phyloP scores from a whole-genome alignment of 1,284 basidiomycete species.

The Apiotrichum montevideense region DNA sequence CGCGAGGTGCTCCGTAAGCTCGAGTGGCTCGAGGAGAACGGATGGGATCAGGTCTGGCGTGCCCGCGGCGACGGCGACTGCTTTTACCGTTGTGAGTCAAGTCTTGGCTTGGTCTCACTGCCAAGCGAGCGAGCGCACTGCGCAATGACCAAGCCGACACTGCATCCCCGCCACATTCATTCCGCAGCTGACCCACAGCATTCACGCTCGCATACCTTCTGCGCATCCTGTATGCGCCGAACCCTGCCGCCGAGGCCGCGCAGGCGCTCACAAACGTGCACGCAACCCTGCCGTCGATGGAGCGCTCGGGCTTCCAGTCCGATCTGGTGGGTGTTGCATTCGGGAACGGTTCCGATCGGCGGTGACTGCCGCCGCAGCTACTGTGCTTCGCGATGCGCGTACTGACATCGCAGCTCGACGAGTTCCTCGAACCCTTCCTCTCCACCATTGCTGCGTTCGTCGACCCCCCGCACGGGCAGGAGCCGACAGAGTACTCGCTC shows the following conservation, averaged over 20 bases:
- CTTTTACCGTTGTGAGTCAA: constrained; percentile 63
- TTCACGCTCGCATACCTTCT: constrained; percentile 64
- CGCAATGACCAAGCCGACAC: too few species aligned
- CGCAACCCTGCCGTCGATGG: constrained; percentile 54
- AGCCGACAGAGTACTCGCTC: constrained; percentile 41
- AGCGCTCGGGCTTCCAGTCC: constrained; percentile 60
- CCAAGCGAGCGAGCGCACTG: too few species aligned
- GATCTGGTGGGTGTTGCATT: constrained; percentile 51
- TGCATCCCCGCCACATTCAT: too few species aligned
- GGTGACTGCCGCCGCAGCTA: constrained; percentile 17
- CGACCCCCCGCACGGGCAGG: constrained; percentile 32
- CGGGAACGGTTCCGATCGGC: too few species aligned
- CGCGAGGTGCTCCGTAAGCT: constrained; percentile 59
- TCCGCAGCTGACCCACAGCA: constrained; percentile 46
- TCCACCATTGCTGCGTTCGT: constrained; percentile 28
- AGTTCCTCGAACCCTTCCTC: constrained; percentile 40
- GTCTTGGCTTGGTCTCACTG: too few species aligned
- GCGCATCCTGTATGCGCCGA: constrained; percentile 52
- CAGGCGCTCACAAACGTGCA: constrained; percentile 55
- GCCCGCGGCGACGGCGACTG: constrained; percentile 69
- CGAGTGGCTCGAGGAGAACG: constrained; percentile 55
- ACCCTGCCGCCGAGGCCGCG: constrained; percentile 51
- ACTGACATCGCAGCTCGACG: constrained; percentile 28
- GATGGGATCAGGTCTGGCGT: constrained; percentile 60
- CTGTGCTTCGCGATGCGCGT: too few species aligned